Conservation (phyloP, 805 yeast species). For the Hanseniaspora osmophila region DNA sequence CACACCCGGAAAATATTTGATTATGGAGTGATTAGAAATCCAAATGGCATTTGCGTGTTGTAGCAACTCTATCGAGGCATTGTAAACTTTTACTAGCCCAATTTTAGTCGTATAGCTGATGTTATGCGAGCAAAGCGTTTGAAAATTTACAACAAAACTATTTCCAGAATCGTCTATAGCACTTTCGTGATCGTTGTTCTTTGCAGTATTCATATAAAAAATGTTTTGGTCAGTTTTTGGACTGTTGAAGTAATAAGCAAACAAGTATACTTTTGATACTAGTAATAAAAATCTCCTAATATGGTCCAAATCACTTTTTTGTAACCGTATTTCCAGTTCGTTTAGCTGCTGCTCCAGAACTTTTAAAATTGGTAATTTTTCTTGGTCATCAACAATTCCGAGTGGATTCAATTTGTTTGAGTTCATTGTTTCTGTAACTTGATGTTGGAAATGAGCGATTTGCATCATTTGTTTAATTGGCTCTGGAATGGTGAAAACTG, state of each 20-base stretch:
- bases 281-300: constrained; percentile 54
- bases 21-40: constrained; percentile 42
- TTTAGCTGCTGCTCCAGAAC: constrained; percentile 60
- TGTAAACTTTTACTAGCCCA: constrained; percentile 65
- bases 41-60: constrained; percentile 54
- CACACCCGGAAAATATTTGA: constrained; percentile 72
- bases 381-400: constrained; percentile 53
- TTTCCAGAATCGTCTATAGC: too few species aligned
- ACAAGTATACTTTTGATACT: constrained; percentile 66
- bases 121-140: neutral
- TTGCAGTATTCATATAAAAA: too few species aligned
- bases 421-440: constrained; percentile 62
- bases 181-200: too few species aligned
- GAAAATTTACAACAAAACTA: constrained; percentile 1
- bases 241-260: constrained; percentile 71
- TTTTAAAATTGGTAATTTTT: constrained; percentile 59
- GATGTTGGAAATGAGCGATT: constrained; percentile 76
- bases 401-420: constrained; percentile 52
- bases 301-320: constrained; percentile 45
- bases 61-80: constrained; percentile 61
- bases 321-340: constrained; percentile 45
- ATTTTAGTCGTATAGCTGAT: constrained; percentile 45
- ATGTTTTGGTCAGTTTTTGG: neutral
- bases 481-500: constrained; percentile 32
- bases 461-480: constrained; percentile 66